Evolutionary conservation across 1,284 basidiomycete species (phyloP), one percentile per base, ranked within the genome.

Genomic region (Ustilago curta): DNA sequence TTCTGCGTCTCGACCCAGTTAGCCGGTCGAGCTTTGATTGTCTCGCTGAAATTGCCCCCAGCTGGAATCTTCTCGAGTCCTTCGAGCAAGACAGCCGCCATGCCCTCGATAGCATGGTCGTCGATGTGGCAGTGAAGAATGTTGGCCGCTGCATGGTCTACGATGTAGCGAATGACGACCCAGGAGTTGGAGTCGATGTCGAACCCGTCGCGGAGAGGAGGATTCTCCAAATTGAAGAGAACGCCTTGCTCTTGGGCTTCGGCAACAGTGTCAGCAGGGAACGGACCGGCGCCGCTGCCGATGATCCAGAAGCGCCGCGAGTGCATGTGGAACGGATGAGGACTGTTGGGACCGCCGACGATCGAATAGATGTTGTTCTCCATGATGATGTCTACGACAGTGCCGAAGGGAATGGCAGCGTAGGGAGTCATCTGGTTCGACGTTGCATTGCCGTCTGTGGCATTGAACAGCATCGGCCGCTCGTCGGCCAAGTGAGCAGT

Each of bases 271-370:
- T 77, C 71, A 43, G 54, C 56, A 7, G 68, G 62, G 50, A 77
- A 77, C 1, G 63, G 53, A 0, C 76, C 76, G 8, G 61, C 35
- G 3, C 70, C 76, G 6, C 40, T 64, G 4, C 68, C 71, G 3
- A 77, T 74, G 59, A 77, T 58, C 76, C 76, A 77, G 68, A 77
- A 77, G 19, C 66, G 59, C 12, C 70, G 52, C 19, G 70, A 71
- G 40, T 77, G 76, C 56, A 77, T 73, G 48, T 77, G 76, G 64
- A 77, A 75, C 1, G 76, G 76, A 56, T 77, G 76, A 9, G 76
- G 76, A 40, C 68, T 71, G 59, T 77, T 77, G 19, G 71, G 68
- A 1, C 70, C 70, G 14, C 76, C 76, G 0, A 75, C 71, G 43
- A 77, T 77, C 52, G 71, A 74, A 60, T 68, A 71, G 39, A 70